Conservation (phyloP, 2,329 filamentous ascomycete genomes). For the Aspergillus sp. region DNA sequence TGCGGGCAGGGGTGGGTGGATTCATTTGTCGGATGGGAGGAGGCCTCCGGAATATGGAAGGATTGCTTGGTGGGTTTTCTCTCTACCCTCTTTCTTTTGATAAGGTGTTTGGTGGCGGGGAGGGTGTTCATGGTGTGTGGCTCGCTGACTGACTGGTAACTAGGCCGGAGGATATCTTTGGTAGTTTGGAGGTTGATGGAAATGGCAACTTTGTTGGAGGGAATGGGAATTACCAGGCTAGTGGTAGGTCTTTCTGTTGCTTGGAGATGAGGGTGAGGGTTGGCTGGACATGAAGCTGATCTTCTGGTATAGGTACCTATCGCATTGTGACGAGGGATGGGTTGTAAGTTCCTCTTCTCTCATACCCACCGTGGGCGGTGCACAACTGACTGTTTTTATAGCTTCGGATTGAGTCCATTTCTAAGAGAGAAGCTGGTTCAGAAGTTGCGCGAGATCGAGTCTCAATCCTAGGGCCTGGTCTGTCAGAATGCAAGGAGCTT, state of each 20-base stretch:
- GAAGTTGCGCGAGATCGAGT: conserved; percentile 40
- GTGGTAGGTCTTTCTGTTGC: conserved; percentile 40
- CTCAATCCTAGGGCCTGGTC: conserved; percentile 10
- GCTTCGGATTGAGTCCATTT: conserved; percentile 50
- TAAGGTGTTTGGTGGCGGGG: too few relatives aligned
- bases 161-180: conserved; percentile 65
- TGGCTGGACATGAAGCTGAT: background rate
- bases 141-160: conserved; percentile 4
- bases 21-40: conserved; percentile 62
- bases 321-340: conserved; percentile 60
- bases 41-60: conserved; percentile 63
- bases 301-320: conserved; percentile 53
- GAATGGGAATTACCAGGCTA: conserved; percentile 59
- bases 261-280: background rate
- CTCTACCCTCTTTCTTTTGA: too few relatives aligned
- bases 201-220: conserved; percentile 57
- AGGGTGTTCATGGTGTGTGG: too few relatives aligned
- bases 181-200: conserved; percentile 62
- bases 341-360: conserved; percentile 45
- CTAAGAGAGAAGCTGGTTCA: conserved; percentile 51
- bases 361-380: conserved; percentile 1
- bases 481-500: background rate
- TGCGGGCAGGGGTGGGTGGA: conserved; percentile 59
- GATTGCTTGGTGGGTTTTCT: conserved; percentile 64
- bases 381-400: conserved; percentile 26